A percentile compares a stretch with the other conserved stretches of the same genome.
phyloP scores from a whole-genome alignment of 306 rosid genomes.

The Hippophae tibetana region DNA sequence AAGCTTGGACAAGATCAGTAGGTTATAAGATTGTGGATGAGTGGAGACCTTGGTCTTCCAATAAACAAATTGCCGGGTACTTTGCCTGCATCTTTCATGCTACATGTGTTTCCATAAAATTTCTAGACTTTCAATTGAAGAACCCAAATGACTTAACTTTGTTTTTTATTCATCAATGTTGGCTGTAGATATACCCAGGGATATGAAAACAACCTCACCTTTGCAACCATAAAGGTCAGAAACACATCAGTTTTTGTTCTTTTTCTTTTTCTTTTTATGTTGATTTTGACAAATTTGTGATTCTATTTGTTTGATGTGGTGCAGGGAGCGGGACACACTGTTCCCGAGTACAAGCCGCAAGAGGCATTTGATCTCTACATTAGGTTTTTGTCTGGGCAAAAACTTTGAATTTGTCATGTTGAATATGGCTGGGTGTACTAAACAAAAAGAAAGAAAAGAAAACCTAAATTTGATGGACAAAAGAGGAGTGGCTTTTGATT shows the following conservation, averaged over 20 bases:
- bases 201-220: slow-evolving; percentile 63
- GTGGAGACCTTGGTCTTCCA: slow-evolving; percentile 83
- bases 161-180: slow-evolving; percentile 1
- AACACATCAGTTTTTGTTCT: neutral
- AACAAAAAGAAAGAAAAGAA: neutral
- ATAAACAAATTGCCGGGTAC: slow-evolving; percentile 84
- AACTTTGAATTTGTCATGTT: slow-evolving; percentile 22
- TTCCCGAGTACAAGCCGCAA: slow-evolving; percentile 81
- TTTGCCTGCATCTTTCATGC: neutral
- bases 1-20: slow-evolving; percentile 79
- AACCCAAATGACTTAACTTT: neutral
- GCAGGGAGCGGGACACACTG: slow-evolving; percentile 95
- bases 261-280: neutral
- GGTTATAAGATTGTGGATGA: slow-evolving; percentile 67
- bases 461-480: neutral
- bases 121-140: neutral
- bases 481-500: neutral
- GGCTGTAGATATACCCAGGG: slow-evolving; percentile 62
- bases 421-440: neutral
- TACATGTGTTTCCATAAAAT: neutral
- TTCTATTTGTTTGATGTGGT: slow-evolving; percentile 18
- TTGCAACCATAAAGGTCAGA: slow-evolving; percentile 68
- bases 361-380: slow-evolving; percentile 71
- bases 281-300: neutral
- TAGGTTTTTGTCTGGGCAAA: slow-evolving; percentile 53